Conservation (phyloP, 208 protist genomes). For the Leishmania gerbilli region DNA sequence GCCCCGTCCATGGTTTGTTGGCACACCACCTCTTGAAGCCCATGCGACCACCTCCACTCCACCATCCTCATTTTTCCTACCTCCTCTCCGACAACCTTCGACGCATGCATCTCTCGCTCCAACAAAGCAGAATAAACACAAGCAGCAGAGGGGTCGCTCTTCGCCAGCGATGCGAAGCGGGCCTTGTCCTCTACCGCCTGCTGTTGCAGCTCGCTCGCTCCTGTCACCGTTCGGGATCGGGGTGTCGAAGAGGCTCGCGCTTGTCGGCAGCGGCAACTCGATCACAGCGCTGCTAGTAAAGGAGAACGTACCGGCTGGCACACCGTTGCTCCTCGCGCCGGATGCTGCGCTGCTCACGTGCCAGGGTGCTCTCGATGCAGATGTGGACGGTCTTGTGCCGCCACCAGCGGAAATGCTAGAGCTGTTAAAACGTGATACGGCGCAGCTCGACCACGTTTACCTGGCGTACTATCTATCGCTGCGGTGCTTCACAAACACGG, state of each 20-base stretch:
- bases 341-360: conserved; percentile 31
- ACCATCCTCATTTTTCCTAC: neutral
- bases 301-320: conserved; percentile 4
- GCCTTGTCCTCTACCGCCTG: neutral
- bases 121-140: neutral
- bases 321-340: conserved; percentile 24
- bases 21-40: neutral
- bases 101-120: neutral
- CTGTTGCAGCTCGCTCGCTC: conserved; percentile 11
- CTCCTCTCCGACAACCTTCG: neutral
- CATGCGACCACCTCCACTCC: neutral
- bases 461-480: conserved; percentile 37
- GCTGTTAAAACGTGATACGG: conserved; percentile 11
- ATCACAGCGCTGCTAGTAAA: conserved; percentile 1
- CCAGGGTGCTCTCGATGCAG: conserved; percentile 32
- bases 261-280: neutral
- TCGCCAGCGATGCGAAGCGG: conserved; percentile 1
- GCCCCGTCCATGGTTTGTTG: neutral
- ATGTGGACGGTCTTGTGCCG: conserved; percentile 38
- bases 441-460: conserved; percentile 22
- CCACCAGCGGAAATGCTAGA: conserved; percentile 37
- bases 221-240: conserved; percentile 34
- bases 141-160: neutral
- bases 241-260: conserved; percentile 21
- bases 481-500: conserved; percentile 13